Percentiles rank a stretch among this genome's conserved stretches.
phyloP scores from a whole-genome alignment of 2,329 filamentous ascomycete species.

The Sarocladium strictum region DNA sequence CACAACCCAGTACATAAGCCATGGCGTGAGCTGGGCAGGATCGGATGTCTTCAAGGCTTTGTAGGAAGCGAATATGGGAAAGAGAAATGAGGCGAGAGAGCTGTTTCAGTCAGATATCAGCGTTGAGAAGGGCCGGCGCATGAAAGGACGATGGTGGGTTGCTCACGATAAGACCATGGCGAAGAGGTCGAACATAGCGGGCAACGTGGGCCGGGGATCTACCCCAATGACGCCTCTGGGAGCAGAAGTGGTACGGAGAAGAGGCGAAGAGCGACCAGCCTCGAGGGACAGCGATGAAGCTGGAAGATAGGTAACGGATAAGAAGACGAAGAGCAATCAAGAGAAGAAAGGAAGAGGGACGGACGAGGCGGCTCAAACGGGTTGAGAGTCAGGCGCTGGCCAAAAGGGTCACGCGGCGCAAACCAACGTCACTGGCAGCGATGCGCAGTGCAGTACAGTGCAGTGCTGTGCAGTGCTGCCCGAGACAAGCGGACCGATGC shows the following conservation, averaged over 20 bases:
- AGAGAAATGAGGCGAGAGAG: constrained; percentile 81
- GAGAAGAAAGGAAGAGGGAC: neutral
- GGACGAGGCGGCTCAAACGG: neutral
- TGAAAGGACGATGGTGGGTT: constrained; percentile 11
- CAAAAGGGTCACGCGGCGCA: constrained; percentile 3
- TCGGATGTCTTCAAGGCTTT: constrained; percentile 93
- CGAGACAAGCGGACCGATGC: too few relatives aligned
- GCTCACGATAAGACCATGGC: constrained; percentile 72
- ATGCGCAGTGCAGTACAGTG: neutral
- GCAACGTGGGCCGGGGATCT: constrained; percentile 2
- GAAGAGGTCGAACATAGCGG: constrained; percentile 69
- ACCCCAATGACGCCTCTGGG: constrained; percentile 10
- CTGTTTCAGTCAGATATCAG: constrained; percentile 36
- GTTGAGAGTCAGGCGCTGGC: constrained; percentile 6
- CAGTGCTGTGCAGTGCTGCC: neutral
- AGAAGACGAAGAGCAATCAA: neutral
- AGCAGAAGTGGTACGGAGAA: neutral
- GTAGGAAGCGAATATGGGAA: constrained; percentile 95
- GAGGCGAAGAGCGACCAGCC: neutral
- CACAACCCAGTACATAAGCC: constrained; percentile 99
- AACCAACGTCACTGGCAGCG: constrained; percentile 9
- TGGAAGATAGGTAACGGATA: neutral
- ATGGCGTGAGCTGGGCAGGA: constrained; percentile 84
- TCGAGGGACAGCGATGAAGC: neutral
- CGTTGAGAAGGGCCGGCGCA: constrained; percentile 16